Evolutionary conservation across 208 protist species (phyloP), one percentile per base, ranked within the genome.

Genomic region (Crithidia bombi): DNA sequence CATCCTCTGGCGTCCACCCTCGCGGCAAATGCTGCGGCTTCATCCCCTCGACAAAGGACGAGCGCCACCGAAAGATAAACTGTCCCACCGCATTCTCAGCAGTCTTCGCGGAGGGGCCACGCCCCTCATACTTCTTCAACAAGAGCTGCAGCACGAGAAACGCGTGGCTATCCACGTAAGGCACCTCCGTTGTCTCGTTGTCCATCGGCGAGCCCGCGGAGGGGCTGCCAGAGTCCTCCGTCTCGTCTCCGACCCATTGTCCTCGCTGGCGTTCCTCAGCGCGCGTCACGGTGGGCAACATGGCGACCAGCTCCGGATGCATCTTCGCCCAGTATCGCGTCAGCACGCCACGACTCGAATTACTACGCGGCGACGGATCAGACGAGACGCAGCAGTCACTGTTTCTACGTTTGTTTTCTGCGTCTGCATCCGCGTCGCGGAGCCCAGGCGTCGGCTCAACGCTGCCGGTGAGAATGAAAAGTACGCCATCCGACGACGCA

Each of bases 11-110:
- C 23, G 58, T n/a, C 85, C 85, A 90, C 3, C 81, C 81, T 5
- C 54, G 38, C 19, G 85, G 85, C 36, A 90, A 66, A 56, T 86
- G 72, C 50, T 64, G 63, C 10, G 85, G 85, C 17, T 72, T 58
- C 73, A 90, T 57, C 5, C 52, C 33, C 17, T 65, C 57, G n/a
- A 86, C 44, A 54, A 90, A 90, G 15, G 58, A 47, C 4, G 44
- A 62, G 10, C 85, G 74, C 85, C 85, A 90, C 43, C 79, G 85
- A 32, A 79, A 81, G 57, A 90, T 90, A 61, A 90, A 90, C 62
- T 86, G 75, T 5, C 85, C 85, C 2, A 87, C 58, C 23, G 84
- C 77, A 35, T 85, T 77, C 36, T 90, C 84, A 11, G 51, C 38
- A 23, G 62, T 67, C 50, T 85, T 79, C 17, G 38, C 10, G 51